Conservation (phyloP, 2,329 filamentous ascomycete genomes). For the Leptographium radiaticola region DNA sequence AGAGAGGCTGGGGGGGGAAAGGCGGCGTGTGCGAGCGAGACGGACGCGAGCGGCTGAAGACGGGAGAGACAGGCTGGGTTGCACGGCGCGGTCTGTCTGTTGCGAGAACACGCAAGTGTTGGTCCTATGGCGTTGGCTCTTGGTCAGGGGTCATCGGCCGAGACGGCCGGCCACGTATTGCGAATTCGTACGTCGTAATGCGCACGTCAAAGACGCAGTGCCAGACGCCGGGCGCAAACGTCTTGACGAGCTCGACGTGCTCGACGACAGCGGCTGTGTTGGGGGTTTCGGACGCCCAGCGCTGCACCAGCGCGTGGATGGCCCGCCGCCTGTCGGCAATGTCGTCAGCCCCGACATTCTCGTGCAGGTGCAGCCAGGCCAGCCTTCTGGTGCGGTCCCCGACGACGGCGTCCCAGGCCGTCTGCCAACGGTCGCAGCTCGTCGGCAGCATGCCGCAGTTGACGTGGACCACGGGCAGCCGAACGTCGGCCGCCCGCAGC, state of each 20-base stretch:
- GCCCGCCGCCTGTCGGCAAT: slow-evolving; percentile 32
- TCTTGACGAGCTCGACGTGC: slow-evolving; percentile 54
- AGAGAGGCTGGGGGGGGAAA: too few relatives aligned
- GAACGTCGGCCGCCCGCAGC: slow-evolving; percentile 22
- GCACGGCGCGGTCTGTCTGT: too few relatives aligned
- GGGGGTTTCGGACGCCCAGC: slow-evolving; percentile 15
- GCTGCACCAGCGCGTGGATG: slow-evolving; percentile 33
- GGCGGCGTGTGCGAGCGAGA: too few relatives aligned
- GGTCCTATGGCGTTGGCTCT: too few relatives aligned
- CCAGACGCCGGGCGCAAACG: slow-evolving; percentile 55
- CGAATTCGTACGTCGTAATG: slow-evolving; percentile 18
- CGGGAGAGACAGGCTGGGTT: not conserved
- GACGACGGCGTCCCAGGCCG: slow-evolving; percentile 26
- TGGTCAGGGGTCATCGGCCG: too few relatives aligned
- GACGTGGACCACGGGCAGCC: slow-evolving; percentile 37
- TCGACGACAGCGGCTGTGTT: slow-evolving; percentile 22
- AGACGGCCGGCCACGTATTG: not conserved
- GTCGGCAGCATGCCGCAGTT: slow-evolving; percentile 52
- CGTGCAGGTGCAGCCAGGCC: slow-evolving; percentile 51
- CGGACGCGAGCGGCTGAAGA: not conserved
- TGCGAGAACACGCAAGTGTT: too few relatives aligned
- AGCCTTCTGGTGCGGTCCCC: slow-evolving; percentile 18
- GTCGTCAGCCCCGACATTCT: slow-evolving; percentile 47
- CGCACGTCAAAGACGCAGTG: slow-evolving; percentile 56
- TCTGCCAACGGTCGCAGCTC: slow-evolving; percentile 39